Evolutionary conservation across 2,329 filamentous ascomycete genomes (phyloP), one percentile per base, ranked within the genome.

Genomic region (Coleophoma cylindrospora): DNA sequence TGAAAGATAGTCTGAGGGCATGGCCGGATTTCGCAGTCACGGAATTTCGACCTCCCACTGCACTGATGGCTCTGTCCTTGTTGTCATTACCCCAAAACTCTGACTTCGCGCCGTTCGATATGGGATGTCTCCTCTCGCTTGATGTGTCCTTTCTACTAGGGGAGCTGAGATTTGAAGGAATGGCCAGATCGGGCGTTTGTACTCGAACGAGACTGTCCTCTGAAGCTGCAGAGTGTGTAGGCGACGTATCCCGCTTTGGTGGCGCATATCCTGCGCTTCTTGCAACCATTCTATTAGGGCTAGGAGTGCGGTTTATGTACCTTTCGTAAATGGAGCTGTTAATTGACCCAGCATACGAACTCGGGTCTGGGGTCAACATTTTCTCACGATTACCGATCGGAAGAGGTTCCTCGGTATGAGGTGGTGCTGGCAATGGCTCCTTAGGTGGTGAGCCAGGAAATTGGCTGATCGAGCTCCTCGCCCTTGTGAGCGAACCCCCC

Each of bases 161-260:
- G 4, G 62, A 61, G 15, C 55, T 58, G 1, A 64, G 54, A 3
- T 51, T 38, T 10, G 48, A 50, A 11, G 57, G 54, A 9, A 61
- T 56, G 6, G 61, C 40, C 32, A 56, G 21, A 38, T 63, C 61
- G 2, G 55, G 51, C 6, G 50, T 57, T 2, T 55, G 21, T 1
- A 43, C 47, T 3, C 47, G 46, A 48, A 54, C 61, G 27, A 64
- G 48, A 48, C 61, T 63, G 38, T 64, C 60, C 5, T 52, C 52
- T 36, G 59, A 61, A 4, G 47, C 48, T 15, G 36, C 37, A 3
- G 57, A 61, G 19, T 53, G 49, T 5, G 54, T 48, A 3, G 54
- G 53, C 6, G 57, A 58, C 17, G 33, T 49, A 5, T 40, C 41
- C 38, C 43, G 40, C 15, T 50, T 47, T 19, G 40, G 33, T 12